Percentiles rank a stretch among this genome's conserved stretches.
Evolutionary conservation across 1,284 basidiomycete genomes (phyloP).

Genomic region (Sanghuangporus sanghuang): DNA sequence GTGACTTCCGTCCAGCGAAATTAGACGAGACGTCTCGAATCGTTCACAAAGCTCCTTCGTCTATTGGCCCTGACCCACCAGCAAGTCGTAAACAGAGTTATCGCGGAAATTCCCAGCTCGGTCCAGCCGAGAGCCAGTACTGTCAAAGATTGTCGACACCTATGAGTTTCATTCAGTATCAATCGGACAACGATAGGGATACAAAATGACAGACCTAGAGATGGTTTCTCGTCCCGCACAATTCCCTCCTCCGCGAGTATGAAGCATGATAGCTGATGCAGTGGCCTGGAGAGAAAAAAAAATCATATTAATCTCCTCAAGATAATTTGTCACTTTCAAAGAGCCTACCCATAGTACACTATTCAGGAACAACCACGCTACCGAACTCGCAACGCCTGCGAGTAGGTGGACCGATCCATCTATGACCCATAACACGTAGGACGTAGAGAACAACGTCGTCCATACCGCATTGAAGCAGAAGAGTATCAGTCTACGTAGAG

Average conservation of each 20-base stretch:
- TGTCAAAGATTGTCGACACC: slow-evolving; percentile 65
- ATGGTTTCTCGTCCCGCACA: slow-evolving; percentile 50
- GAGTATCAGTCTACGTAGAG: slow-evolving; percentile 39
- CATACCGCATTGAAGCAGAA: slow-evolving; percentile 66
- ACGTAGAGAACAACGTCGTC: slow-evolving; percentile 62
- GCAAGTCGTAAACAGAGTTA: slow-evolving; percentile 53
- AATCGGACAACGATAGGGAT: slow-evolving; percentile 15
- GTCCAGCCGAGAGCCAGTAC: slow-evolving; percentile 72
- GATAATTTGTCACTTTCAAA: neutral
- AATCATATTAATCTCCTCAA: neutral
- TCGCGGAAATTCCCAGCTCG: slow-evolving; percentile 60
- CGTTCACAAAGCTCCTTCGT: slow-evolving; percentile 41
- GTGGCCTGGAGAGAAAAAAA: slow-evolving; percentile 41
- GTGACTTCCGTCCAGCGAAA: neutral
- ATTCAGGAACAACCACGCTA: slow-evolving; percentile 63
- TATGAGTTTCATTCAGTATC: slow-evolving; percentile 25
- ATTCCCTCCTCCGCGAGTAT: slow-evolving; percentile 49
- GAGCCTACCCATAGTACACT: slow-evolving; percentile 56
- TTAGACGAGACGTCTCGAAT: slow-evolving; percentile 36
- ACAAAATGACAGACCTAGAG: slow-evolving; percentile 37
- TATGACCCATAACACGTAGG: slow-evolving; percentile 65
- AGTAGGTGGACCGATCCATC: slow-evolving; percentile 60
- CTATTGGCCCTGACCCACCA: slow-evolving; percentile 52
- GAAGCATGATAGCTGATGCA: slow-evolving; percentile 60
- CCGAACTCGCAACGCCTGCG: slow-evolving; percentile 70